Conservation (phyloP, 495 filamentous ascomycete genomes). For the Monascus purpureus region DNA sequence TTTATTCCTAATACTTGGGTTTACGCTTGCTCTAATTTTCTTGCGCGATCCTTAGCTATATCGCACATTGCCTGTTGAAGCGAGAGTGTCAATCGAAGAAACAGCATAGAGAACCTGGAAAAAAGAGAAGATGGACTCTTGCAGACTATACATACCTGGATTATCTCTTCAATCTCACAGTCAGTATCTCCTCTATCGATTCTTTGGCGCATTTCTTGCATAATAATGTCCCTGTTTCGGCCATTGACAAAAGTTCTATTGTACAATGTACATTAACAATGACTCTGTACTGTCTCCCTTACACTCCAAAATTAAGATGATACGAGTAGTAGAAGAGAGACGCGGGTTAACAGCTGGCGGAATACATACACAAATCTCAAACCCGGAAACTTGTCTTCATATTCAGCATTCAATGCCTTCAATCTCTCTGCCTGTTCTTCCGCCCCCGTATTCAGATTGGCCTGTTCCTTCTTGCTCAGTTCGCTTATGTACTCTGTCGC, state of each 20-base stretch:
- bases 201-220: slow-evolving; percentile 71
- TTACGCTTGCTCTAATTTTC: slow-evolving; percentile 33
- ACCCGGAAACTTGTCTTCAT: slow-evolving; percentile 71
- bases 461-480: slow-evolving; percentile 68
- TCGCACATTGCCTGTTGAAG: slow-evolving; percentile 51
- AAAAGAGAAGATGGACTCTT: too few species aligned
- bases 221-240: slow-evolving; percentile 52
- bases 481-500: slow-evolving; percentile 54
- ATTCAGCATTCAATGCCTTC: slow-evolving; percentile 54
- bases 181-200: slow-evolving; percentile 55
- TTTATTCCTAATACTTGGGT: too few species aligned
- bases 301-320: slow-evolving; percentile 2
- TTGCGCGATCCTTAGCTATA: slow-evolving; percentile 50
- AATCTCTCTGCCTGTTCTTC: slow-evolving; percentile 37
- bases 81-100: background rate
- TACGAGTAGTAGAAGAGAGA: too few species aligned
- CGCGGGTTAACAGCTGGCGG: too few species aligned
- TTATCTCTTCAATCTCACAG: slow-evolving; percentile 57
- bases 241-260: slow-evolving; percentile 78
- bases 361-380: slow-evolving; percentile 69
- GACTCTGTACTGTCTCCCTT: background rate
- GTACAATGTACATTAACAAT: background rate
- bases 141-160: slow-evolving; percentile 64
- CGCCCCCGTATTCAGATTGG: slow-evolving; percentile 44
- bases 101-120: background rate